A percentile compares a stretch with the other conserved stretches of the same genome.
phyloP scores from a whole-genome alignment of 371 early-diverging fungal genomes.

The Conidiobolus incongruus region DNA sequence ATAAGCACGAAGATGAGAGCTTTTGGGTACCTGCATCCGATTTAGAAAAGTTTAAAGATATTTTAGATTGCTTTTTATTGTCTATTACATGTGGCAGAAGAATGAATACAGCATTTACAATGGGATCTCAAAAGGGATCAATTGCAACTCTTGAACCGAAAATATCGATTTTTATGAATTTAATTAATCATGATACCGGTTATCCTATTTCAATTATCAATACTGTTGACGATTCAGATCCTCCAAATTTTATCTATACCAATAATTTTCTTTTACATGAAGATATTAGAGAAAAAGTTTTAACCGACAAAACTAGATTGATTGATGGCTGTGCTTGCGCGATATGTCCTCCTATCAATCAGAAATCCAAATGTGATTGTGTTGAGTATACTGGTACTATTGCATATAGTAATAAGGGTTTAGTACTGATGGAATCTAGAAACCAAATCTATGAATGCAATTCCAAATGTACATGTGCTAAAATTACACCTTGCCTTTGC shows the following conservation, averaged over 20 bases:
- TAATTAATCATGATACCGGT: conserved; percentile 5
- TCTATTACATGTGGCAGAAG: no score
- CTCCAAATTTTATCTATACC: conserved; percentile 27
- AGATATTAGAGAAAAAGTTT: conserved; percentile 11
- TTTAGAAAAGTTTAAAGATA: no score
- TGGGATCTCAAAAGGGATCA: no score
- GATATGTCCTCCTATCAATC: neutral
- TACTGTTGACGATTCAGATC: conserved; percentile 18
- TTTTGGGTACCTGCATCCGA: no score
- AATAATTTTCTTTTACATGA: conserved; percentile 1
- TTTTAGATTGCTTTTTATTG: no score
- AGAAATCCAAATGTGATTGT: conserved; percentile 6
- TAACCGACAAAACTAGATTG: conserved; percentile 9
- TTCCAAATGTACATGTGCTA: conserved; percentile 27
- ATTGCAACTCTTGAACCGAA: neutral
- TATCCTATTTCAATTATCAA: conserved; percentile 20
- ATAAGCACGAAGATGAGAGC: no score
- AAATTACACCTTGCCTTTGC: conserved; percentile 14
- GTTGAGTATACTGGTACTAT: conserved; percentile 1
- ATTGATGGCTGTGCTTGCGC: conserved; percentile 12
- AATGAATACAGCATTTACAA: no score
- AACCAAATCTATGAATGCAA: conserved; percentile 43
- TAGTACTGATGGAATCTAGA: conserved; percentile 9
- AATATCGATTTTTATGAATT: neutral
- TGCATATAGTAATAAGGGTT: conserved; percentile 14